These are phyloP conservation scores for Oryza meyeriana DNA, from an alignment of 176 grass and related monocot genomes.

Conservation along the genomic window DNA sequence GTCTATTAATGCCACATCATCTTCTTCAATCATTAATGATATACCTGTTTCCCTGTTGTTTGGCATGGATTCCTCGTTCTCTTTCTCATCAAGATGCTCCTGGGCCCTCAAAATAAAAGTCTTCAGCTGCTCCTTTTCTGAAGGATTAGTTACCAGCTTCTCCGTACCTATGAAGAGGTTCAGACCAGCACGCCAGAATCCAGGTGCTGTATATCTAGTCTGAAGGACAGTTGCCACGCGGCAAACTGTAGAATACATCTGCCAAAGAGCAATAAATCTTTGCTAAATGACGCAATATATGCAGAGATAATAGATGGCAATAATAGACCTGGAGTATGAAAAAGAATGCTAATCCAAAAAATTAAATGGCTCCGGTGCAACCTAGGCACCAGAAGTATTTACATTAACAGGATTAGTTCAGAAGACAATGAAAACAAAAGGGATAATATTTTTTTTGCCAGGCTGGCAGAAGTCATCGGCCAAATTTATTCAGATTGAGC, in stretches of 20 bases:
- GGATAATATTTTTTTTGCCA: too few relatives aligned
- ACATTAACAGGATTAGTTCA: neutral
- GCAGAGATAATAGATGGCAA: slow-evolving; percentile 6
- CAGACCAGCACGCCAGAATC: slow-evolving; percentile 83
- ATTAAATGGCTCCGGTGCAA: neutral
- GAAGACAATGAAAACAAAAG: neutral
- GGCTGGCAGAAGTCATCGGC: too few relatives aligned
- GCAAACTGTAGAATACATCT: slow-evolving; percentile 76
- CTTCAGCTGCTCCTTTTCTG: slow-evolving; percentile 67
- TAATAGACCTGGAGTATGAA: neutral
- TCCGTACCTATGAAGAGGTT: slow-evolving; percentile 75
- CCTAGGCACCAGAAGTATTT: neutral
- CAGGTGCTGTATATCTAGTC: slow-evolving; percentile 80
- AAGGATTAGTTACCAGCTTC: slow-evolving; percentile 46
- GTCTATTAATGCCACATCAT: neutral
- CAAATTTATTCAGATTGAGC: too few relatives aligned
- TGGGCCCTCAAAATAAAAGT: slow-evolving; percentile 64
- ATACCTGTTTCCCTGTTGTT: slow-evolving; percentile 64
- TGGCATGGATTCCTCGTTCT: slow-evolving; percentile 53
- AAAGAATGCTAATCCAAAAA: neutral
- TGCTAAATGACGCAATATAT: neutral
- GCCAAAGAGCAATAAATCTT: slow-evolving; percentile 7
- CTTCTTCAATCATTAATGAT: slow-evolving; percentile 12
- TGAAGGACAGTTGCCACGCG: slow-evolving; percentile 84
- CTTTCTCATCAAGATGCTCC: slow-evolving; percentile 73